phyloP scores from a whole-genome alignment of 441 rosid genomes.

The Sinapis alba region DNA sequence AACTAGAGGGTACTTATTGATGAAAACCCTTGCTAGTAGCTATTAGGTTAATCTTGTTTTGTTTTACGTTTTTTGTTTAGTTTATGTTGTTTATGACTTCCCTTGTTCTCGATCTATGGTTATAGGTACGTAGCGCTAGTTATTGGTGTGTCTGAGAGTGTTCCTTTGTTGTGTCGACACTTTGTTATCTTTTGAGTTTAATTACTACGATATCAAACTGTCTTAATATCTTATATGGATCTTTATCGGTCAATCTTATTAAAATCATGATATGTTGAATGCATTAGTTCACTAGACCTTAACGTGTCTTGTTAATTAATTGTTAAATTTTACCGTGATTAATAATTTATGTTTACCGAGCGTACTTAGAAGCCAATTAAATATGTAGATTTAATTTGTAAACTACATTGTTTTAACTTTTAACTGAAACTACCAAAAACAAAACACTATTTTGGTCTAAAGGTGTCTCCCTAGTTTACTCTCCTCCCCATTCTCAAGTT shows the following conservation, averaged over 20 bases:
- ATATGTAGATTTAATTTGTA: not conserved
- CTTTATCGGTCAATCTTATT: slow-evolving; percentile 5
- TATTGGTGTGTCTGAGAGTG: slow-evolving; percentile 24
- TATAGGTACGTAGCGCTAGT: slow-evolving; percentile 17
- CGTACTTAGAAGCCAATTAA: too few relatives aligned
- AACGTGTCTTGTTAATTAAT: too few relatives aligned
- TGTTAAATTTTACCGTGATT: too few relatives aligned
- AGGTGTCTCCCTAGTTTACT: not conserved
- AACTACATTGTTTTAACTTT: not conserved
- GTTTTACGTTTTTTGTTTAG: slow-evolving; percentile 5
- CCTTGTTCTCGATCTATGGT: slow-evolving; percentile 4
- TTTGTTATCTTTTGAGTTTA: slow-evolving; percentile 20
- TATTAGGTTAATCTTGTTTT: slow-evolving; percentile 29
- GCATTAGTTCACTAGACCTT: too few relatives aligned
- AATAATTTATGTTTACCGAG: too few relatives aligned
- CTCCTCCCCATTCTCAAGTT: not conserved
- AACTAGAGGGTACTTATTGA: slow-evolving; percentile 37
- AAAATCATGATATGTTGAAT: slow-evolving; percentile 2
- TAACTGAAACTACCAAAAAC: not conserved
- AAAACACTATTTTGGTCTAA: slow-evolving; percentile 6
- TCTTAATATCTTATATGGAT: slow-evolving; percentile 6
- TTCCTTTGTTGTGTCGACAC: slow-evolving; percentile 20
- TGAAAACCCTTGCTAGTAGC: slow-evolving; percentile 24
- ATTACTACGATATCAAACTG: not conserved
- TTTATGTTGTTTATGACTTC: slow-evolving; percentile 10